A percentile compares a stretch with the other conserved stretches of the same genome.
Evolutionary conservation across 768 basidiomycete species (phyloP).

Genomic region (Kwoniella dejecticola): DNA sequence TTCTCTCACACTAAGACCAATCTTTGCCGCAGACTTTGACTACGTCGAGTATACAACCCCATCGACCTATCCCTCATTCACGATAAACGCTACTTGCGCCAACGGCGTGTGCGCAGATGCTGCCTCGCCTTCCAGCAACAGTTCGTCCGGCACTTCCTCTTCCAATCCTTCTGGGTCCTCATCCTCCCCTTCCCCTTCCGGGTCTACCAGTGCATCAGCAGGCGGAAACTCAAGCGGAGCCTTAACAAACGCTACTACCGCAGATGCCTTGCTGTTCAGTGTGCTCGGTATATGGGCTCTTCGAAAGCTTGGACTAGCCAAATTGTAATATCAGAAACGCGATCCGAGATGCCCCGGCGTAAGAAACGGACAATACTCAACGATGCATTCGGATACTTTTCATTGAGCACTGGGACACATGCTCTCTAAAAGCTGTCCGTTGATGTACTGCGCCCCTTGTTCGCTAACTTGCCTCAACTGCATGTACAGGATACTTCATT

Average conservation of each 20-base stretch:
- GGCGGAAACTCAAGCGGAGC: conserved; percentile 9
- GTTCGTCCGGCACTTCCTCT: not conserved
- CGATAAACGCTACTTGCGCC: conserved; percentile 17
- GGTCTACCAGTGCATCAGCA: not conserved
- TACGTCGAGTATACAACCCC: conserved; percentile 34
- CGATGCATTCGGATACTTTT: too few species aligned
- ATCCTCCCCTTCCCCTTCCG: not conserved
- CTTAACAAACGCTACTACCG: not conserved
- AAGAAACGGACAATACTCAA: not conserved
- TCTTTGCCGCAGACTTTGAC: conserved; percentile 44
- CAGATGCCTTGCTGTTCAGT: not conserved
- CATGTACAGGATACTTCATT: too few species aligned
- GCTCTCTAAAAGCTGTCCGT: too few species aligned
- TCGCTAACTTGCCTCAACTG: too few species aligned
- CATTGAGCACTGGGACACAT: too few species aligned
- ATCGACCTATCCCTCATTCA: conserved; percentile 19
- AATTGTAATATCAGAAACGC: not conserved
- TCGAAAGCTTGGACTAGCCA: conserved; percentile 1
- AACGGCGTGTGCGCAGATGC: conserved; percentile 7
- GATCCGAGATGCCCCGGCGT: not conserved
- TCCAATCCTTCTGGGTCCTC: not conserved
- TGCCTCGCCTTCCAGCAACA: conserved; percentile 1
- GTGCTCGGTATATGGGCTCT: conserved; percentile 13
- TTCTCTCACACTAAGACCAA: too few species aligned
- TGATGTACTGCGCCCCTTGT: too few species aligned